Conservation (phyloP, 441 rosid species). For the Adansonia grandidieri region DNA sequence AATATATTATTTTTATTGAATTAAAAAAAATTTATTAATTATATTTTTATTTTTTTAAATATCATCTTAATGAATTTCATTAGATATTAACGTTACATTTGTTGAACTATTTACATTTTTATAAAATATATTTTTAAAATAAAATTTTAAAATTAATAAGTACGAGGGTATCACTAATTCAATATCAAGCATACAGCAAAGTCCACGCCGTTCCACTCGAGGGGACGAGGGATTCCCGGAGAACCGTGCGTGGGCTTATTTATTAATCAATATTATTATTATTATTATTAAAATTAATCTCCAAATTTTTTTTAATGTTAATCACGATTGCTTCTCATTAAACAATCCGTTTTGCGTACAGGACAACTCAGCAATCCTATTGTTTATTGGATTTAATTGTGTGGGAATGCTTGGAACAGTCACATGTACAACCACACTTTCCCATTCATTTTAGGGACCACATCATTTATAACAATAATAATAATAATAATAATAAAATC, state of each 20-base stretch:
- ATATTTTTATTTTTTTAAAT: too few species aligned
- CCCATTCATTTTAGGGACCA: constrained; percentile 2
- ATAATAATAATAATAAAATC: too few species aligned
- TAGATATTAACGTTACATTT: too few species aligned
- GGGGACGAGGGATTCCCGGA: constrained; percentile 80
- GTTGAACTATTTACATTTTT: background rate
- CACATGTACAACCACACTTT: constrained; percentile 12
- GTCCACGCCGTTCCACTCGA: constrained; percentile 48
- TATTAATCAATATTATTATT: constrained; percentile 28
- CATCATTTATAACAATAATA: background rate
- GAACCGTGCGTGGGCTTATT: constrained; percentile 74
- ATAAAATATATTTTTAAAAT: background rate
- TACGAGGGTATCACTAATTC: constrained; percentile 5
- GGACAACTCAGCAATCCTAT: constrained; percentile 57
- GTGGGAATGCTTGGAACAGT: background rate
- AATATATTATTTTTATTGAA: too few species aligned
- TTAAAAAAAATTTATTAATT: too few species aligned
- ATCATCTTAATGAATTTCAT: too few species aligned
- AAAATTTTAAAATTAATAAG: background rate
- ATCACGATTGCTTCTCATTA: constrained; percentile 32
- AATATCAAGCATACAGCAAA: constrained; percentile 34
- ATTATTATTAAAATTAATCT: constrained; percentile 7
- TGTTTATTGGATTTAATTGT: constrained; percentile 22
- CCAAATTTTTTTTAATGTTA: constrained; percentile 14
- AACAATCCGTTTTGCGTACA: constrained; percentile 51